Conservation (phyloP, 1,284 basidiomycete species). For the Heimioporus retisporus region DNA sequence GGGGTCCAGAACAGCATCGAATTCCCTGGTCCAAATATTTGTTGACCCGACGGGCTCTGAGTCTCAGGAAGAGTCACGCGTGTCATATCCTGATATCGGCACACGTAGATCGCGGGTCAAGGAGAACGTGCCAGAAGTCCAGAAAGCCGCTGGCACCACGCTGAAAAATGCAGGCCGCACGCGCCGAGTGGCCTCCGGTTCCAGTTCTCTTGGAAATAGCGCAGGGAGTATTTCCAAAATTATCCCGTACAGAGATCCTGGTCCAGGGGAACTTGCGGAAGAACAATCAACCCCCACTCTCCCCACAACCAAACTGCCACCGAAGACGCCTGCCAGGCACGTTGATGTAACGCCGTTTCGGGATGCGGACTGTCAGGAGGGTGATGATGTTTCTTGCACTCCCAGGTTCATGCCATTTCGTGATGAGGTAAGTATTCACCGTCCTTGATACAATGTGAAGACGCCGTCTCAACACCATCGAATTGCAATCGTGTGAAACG, state of each 20-base stretch:
- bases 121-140: slow-evolving; percentile 76
- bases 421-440: slow-evolving; percentile 63
- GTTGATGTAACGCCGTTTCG: slow-evolving; percentile 50
- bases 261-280: slow-evolving; percentile 28
- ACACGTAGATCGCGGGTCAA: slow-evolving; percentile 80
- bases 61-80: slow-evolving; percentile 53
- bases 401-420: slow-evolving; percentile 74
- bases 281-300: slow-evolving; percentile 37
- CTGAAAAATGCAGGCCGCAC: slow-evolving; percentile 68
- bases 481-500: slow-evolving; percentile 22
- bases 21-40: slow-evolving; percentile 73
- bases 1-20: slow-evolving; percentile 48
- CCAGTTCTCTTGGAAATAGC: slow-evolving; percentile 40
- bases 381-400: slow-evolving; percentile 49
- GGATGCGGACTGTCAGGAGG: slow-evolving; percentile 42
- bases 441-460: slow-evolving; percentile 12
- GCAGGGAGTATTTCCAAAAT: slow-evolving; percentile 54
- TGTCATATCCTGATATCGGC: slow-evolving; percentile 75
- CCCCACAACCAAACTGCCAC: slow-evolving; percentile 39
- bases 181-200: slow-evolving; percentile 59
- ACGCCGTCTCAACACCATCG: slow-evolving; percentile 13
- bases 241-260: slow-evolving; percentile 65
- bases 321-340: slow-evolving; percentile 41
- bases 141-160: slow-evolving; percentile 72
- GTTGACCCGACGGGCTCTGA: slow-evolving; percentile 71